Base-by-base conservation (phyloP, 768 basidiomycete genomes). In the Suillus alpinus region DNA sequence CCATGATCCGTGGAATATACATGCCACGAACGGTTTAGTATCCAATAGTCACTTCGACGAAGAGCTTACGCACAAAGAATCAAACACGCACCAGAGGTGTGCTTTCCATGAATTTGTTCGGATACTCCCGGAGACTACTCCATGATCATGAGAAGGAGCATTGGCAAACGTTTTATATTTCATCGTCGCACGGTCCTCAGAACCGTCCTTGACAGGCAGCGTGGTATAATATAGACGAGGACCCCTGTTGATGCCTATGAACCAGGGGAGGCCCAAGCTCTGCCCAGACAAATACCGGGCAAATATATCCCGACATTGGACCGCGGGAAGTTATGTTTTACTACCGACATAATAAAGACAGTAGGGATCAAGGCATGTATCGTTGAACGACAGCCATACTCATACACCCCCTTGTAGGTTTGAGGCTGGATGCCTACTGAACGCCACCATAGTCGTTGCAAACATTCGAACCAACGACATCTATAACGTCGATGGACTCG, bases 401-500 rank as follows among this genome's bases (percentile, higher is more conserved):
- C 1, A 26, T 26, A 26, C 26, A 26, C 26, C 26, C 26, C 26
- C 26, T 98, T 96, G 72, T 98, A 98, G 55, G 92, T 92, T 69
- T 91, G 85, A 1, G 97, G 97, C 70, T 96, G 95, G 66, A 99
- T 83, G 56, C 96, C 88, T 95, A 98, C 73, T 92, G 87, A 4
- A 95, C 89, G 43, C 95, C 95, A 43, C 96, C 85, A 39, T 95
- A 95, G 75, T 99, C 95, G 60, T 98, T 82, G 49, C 95, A 89
- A 73, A 99, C 97, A 74, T 98, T 98, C 63, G 92, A 94, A 13
- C 97, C 97, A 51, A 99, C 77, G 16, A 94, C 97, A 73, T 99
- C 97, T 72, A 95, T 75, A 20, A 96, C 95, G 72, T 99, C 97
- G 64, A 99, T 77, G 26, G 92, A 94, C 76, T 99, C 96, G 20